Evolutionary conservation across 108 stramenopile species (phyloP), one percentile per base, ranked within the genome.

Genomic region (Cyclostephanos tholiformis): DNA sequence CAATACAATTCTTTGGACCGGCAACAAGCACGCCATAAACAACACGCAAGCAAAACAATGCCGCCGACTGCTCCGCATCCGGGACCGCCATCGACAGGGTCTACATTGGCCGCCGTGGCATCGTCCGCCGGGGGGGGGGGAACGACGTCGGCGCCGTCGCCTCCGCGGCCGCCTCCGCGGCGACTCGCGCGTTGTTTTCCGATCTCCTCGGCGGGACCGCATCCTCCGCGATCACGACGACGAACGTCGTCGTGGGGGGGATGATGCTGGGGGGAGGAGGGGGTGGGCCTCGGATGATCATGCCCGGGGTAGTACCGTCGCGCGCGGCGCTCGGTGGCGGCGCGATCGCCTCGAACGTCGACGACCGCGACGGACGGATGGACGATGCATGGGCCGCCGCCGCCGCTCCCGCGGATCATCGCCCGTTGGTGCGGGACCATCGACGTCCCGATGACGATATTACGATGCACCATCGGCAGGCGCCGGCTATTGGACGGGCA

Each of bases 1-100:
- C n/a, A n/a, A n/a, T n/a, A n/a, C n/a, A n/a, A n/a, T n/a, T n/a
- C n/a, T n/a, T n/a, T n/a, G n/a, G n/a, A n/a, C n/a, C n/a, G n/a
- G n/a, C 32, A 32, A 2, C 32, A 32, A 32, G 32, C 32, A 32
- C 32, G 3, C 32, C 32, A 32, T 32, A 2, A 2, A 32, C 32
- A 4, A 32, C 2, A 32, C 32, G 32, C 32, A 4, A 32, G 4
- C n/a, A 4, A 32, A 32, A 32, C 32, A 32, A 94, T 91, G 90
- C n/a, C n/a, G 88, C 90, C 44, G 90, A 94, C 77, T 94, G 93
- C 65, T 86, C 88, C 61, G 86, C 89, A n/a, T 65, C 84, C 14
- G 93, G 90, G 63, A 85, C 93, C 49, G 86, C 90, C 26, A 72
- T 94, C 26, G 93, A 94, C 77, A 77, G 87, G 48, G 82, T 77